These are phyloP conservation scores for Skeletonema potamos DNA, from an alignment of 108 stramenopile genomes.

Conservation along the genomic window DNA sequence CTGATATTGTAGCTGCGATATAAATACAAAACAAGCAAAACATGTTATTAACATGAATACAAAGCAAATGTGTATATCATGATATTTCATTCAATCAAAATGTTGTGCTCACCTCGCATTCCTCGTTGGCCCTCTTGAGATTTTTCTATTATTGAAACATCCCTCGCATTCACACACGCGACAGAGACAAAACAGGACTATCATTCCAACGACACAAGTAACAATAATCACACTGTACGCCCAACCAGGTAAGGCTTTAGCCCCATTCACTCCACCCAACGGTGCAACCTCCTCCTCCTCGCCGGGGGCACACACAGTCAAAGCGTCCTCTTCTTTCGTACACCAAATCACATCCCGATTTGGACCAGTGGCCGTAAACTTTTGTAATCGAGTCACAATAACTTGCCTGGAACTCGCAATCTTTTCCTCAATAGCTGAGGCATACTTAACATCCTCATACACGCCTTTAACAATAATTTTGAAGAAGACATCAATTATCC, in stretches of 20 bases:
- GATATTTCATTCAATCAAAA: background rate
- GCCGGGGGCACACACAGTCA: background rate
- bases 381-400: background rate
- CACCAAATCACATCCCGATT: background rate
- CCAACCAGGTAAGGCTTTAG: background rate
- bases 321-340: background rate
- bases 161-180: background rate
- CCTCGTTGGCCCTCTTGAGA: background rate
- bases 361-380: background rate
- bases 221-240: background rate
- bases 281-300: too few relatives aligned
- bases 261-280: background rate
- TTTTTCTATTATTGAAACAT: background rate
- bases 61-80: background rate
- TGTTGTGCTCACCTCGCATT: background rate
- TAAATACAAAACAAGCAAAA: background rate
- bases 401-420: background rate
- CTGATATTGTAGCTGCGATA: background rate
- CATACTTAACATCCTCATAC: background rate
- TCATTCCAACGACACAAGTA: background rate
- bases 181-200: background rate
- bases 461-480: background rate
- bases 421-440: background rate
- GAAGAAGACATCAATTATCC: background rate
- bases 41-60: background rate